Evolutionary conservation across 192 early-diverging fungal genomes (phyloP).

Genomic region (Dispira simplex): DNA sequence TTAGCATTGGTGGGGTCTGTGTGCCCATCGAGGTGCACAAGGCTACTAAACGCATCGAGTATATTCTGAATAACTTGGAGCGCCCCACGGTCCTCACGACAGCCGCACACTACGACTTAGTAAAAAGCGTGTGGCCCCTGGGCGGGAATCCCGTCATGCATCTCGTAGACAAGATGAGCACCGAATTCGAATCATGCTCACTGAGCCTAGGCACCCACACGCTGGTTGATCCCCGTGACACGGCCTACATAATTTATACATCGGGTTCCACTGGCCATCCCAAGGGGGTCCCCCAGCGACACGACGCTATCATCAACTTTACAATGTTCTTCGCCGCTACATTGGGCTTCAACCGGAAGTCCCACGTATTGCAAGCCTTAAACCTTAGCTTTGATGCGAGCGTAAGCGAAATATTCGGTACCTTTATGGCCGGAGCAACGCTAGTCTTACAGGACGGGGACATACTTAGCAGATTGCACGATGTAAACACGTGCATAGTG

Average conservation of each 20-base stretch:
- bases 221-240: not conserved
- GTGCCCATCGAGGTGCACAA: not conserved
- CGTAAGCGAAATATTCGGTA: slow-evolving; percentile 11
- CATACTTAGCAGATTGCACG: not conserved
- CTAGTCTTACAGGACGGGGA: not conserved
- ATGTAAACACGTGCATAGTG: not conserved
- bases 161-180: not conserved
- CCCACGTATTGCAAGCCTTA: slow-evolving; percentile 10
- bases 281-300: slow-evolving; percentile 16
- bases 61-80: not conserved
- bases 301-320: slow-evolving; percentile 14
- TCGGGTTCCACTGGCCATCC: slow-evolving; percentile 19
- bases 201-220: not conserved
- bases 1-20: not conserved
- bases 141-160: no score
- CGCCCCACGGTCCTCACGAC: not conserved
- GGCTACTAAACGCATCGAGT: not conserved
- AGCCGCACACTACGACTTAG: not conserved
- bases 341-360: not conserved
- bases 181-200: not conserved
- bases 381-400: slow-evolving; percentile 13
- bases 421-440: slow-evolving; percentile 11
- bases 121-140: not conserved
- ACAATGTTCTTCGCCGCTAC: not conserved
- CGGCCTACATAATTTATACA: slow-evolving; percentile 10